phyloP scores from a whole-genome alignment of 1,139 yeast genomes.

The Yamadazyma atlantica region DNA sequence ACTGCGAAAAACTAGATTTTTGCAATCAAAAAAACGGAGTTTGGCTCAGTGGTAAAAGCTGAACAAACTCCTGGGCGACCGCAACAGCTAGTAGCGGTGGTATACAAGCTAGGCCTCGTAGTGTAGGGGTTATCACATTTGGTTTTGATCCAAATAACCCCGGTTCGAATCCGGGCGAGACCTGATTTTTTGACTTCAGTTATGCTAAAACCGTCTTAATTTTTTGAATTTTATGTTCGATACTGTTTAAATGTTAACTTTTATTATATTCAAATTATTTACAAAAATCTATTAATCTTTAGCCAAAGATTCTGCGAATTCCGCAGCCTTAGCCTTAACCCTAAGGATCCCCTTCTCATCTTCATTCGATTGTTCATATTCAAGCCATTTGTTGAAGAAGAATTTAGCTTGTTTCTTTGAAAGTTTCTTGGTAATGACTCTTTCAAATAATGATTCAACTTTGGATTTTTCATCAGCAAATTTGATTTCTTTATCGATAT shows the following conservation, averaged over 20 bases:
- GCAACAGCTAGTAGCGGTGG: too few relatives aligned
- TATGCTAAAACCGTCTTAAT: neutral
- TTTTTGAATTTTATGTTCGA: neutral
- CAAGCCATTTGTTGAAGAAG: constrained; percentile 91
- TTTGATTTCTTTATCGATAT: constrained; percentile 89
- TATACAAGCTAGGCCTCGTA: constrained; percentile 49
- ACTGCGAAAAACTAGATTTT: too few relatives aligned
- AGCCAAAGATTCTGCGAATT: constrained; percentile 48
- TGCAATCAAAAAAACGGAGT: too few relatives aligned
- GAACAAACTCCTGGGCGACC: too few relatives aligned
- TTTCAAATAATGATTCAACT: constrained; percentile 78
- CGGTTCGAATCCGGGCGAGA: constrained; percentile 96
- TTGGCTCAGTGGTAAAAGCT: too few relatives aligned
- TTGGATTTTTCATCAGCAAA: constrained; percentile 55
- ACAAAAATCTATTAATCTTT: constrained; percentile 5
- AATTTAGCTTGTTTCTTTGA: constrained; percentile 92
- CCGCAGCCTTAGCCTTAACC: constrained; percentile 90
- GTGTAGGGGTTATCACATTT: constrained; percentile 53
- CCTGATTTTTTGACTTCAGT: constrained; percentile 35
- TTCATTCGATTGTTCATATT: constrained; percentile 67
- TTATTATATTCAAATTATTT: constrained; percentile 1
- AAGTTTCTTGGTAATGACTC: constrained; percentile 67
- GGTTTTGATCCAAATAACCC: constrained; percentile 73
- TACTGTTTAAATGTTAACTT: too few relatives aligned
- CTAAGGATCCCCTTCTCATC: constrained; percentile 75